Evolutionary conservation across 192 early-diverging fungal genomes (phyloP).

Genomic region (Entomortierella lignicola): DNA sequence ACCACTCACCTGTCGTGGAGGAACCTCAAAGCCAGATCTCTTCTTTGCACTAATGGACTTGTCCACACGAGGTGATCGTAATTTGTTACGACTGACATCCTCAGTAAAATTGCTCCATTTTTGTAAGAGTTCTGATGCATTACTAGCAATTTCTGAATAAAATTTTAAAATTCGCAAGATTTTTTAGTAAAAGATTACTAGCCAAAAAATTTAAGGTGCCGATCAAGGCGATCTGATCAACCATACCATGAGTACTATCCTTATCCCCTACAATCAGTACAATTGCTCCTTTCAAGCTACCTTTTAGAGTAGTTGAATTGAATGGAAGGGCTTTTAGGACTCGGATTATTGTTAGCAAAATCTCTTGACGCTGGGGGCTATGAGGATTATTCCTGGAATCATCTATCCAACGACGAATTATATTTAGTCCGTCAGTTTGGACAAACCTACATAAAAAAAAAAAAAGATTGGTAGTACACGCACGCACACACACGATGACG

Average conservation of each 20-base stretch:
- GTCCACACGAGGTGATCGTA: background rate
- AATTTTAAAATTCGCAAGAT: too few relatives aligned
- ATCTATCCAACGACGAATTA: constrained; percentile 14
- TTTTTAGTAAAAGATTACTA: too few relatives aligned
- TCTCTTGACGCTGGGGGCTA: background rate
- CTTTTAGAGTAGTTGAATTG: background rate
- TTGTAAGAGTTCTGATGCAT: background rate
- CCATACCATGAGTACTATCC: background rate
- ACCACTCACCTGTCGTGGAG: constrained; percentile 2
- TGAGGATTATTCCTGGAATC: constrained; percentile 5
- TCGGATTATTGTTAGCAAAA: constrained; percentile 3
- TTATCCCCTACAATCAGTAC: constrained; percentile 9
- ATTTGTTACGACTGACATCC: background rate
- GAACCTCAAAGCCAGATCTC: background rate
- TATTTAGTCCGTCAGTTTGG: constrained; percentile 4
- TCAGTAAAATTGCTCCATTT: background rate
- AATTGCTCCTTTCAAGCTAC: constrained; percentile 9
- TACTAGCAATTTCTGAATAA: background rate
- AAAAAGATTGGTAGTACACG: background rate
- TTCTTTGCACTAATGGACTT: background rate
- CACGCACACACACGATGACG: background rate
- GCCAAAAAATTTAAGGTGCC: background rate
- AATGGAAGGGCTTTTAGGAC: constrained; percentile 19
- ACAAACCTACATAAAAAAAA: constrained; percentile 12
- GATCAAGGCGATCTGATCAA: background rate